Conservation (phyloP, 2,329 filamentous ascomycete genomes). For the Fusarium fracticaudum region DNA sequence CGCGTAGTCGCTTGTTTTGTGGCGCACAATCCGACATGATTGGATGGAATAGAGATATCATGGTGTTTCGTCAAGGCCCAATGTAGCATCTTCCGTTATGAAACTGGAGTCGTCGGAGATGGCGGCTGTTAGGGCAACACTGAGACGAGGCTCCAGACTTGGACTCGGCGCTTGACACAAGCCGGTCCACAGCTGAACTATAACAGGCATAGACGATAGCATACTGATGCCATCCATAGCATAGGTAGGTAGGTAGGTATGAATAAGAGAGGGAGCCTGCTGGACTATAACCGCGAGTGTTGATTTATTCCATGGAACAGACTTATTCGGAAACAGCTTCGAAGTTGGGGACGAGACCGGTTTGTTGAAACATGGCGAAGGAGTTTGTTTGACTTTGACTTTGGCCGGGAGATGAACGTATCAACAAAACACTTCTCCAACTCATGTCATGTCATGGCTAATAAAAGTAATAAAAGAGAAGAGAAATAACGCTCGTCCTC, state of each 20-base stretch:
- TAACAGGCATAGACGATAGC: conserved; percentile 2
- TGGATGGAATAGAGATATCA: conserved; percentile 27
- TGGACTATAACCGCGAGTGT: conserved; percentile 1
- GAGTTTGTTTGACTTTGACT: neutral
- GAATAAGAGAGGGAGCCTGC: conserved; percentile 9
- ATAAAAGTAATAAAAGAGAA: conserved; percentile 29
- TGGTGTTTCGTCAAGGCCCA: conserved; percentile 28
- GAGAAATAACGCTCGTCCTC: conserved; percentile 15
- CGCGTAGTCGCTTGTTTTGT: conserved; percentile 22
- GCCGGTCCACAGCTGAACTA: conserved; percentile 15
- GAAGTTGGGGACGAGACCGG: conserved; percentile 17
- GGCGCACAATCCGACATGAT: conserved; percentile 30
- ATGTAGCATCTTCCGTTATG: conserved; percentile 52
- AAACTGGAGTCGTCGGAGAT: conserved; percentile 58
- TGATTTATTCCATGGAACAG: conserved; percentile 14
- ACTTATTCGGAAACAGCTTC: conserved; percentile 24
- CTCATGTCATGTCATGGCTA: conserved; percentile 4
- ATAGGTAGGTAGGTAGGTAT: neutral
- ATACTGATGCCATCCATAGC: conserved; percentile 2
- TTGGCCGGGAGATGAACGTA: neutral
- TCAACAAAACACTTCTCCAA: neutral
- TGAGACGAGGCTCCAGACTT: conserved; percentile 32
- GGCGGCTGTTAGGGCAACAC: conserved; percentile 35
- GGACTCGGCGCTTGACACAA: conserved; percentile 21
- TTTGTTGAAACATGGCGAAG: conserved; percentile 18